Conservation (phyloP, 768 basidiomycete genomes). For the Leccinum incarnatum region DNA sequence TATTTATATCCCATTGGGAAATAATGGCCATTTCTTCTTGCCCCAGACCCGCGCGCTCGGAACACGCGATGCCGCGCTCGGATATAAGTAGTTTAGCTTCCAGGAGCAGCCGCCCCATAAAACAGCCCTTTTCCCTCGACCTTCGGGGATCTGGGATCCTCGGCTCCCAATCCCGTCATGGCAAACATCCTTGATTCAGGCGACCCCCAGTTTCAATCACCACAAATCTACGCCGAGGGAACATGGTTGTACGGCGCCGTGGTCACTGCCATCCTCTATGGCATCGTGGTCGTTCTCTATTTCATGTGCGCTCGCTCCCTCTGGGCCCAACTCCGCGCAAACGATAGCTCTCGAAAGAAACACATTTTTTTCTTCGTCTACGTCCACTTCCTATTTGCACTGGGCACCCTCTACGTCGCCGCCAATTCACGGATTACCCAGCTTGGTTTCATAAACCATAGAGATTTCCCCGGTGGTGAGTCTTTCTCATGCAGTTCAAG, state of each 20-base stretch:
- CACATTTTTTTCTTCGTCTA: conserved; percentile 31
- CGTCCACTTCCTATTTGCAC: conserved; percentile 26
- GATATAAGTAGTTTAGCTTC: conserved; percentile 6
- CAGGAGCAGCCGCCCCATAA: not conserved
- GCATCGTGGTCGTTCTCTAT: conserved; percentile 25
- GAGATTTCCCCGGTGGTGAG: conserved; percentile 32
- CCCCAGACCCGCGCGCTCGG: not conserved
- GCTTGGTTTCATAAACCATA: conserved; percentile 29
- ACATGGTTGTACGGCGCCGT: conserved; percentile 33
- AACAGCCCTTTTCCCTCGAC: not conserved
- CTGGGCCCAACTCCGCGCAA: conserved; percentile 21
- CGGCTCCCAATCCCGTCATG: conserved; percentile 14
- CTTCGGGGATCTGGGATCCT: not conserved
- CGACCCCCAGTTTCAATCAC: conserved; percentile 10
- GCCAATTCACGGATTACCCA: conserved; percentile 27
- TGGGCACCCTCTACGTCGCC: conserved; percentile 29
- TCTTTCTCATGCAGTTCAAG: not conserved
- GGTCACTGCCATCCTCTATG: conserved; percentile 28
- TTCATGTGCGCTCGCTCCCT: conserved; percentile 28
- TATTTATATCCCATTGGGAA: not conserved
- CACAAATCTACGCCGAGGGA: conserved; percentile 22
- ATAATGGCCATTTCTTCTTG: not conserved
- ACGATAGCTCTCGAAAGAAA: conserved; percentile 8
- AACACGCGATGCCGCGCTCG: not conserved
- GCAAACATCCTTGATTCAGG: not conserved